Evolutionary conservation across 768 basidiomycete species (phyloP), one percentile per base, ranked within the genome.

Genomic region (Psilocybe sp.): DNA sequence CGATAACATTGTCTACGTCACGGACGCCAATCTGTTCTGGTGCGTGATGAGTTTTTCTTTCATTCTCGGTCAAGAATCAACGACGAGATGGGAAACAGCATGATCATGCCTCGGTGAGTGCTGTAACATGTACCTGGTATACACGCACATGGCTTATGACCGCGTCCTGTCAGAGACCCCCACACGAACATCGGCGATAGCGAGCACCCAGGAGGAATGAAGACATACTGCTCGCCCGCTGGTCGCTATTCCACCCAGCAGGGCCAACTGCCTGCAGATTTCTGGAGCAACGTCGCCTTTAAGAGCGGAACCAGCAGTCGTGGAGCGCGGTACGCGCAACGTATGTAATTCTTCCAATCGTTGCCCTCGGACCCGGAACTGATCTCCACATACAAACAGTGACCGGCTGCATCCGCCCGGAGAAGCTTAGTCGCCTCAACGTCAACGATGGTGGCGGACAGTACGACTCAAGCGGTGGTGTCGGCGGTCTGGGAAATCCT

Each of bases 161-260:
- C 14, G 18, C 37, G 11, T 23, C 6, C 28, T 5, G 13, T 35
- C 33, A 75, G 78, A n/a, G 58, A 73, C 35, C 64, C 75, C 0
- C 76, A 81, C 59, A 81, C 79, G 11, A 72, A 79, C 55, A 75
- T 82, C 49, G 80, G 80, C 4, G 77, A 78, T 58, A 78, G 74
- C 52, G 78, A 81, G 53, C 65, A 73, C 47, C 73, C 77, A 1
- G 78, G 79, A 32, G 78, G 79, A 10, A 79, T 75, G 73, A 71
- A 76, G 60, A 77, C 77, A 2, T 81, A 78, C 57, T 81, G 79
- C 52, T 77, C 79, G 4, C 68, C 76, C 3, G 58, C 62, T 1
- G 79, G 72, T 1, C 64, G 64, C 10, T 72, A 69, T 55, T 68
- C 72, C 5, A 40, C 64, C 15, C 51, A 65, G n/a, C 78, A 80